phyloP scores from a whole-genome alignment of 2,329 filamentous ascomycete genomes.

The Volutella citrinella region DNA sequence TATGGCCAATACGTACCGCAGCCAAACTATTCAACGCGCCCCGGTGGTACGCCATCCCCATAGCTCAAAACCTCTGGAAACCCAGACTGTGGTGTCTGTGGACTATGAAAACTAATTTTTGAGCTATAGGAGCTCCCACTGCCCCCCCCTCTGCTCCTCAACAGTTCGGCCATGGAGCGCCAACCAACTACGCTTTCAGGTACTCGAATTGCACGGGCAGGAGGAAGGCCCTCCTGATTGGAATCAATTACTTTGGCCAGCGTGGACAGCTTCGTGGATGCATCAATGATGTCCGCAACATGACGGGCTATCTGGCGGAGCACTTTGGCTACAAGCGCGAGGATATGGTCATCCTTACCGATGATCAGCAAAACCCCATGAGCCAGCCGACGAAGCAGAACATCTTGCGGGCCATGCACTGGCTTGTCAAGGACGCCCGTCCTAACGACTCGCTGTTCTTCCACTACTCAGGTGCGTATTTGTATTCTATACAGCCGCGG shows the following conservation, averaged over 20 bases:
- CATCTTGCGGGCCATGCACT: constrained; percentile 94
- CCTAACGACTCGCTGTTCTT: constrained; percentile 96
- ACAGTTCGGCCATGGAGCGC: constrained; percentile 76
- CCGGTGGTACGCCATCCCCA: no score
- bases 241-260: constrained; percentile 96
- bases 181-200: constrained; percentile 77
- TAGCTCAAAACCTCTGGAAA: no score
- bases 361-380: constrained; percentile 96
- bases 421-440: constrained; percentile 89
- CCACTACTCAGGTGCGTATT: constrained; percentile 79
- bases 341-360: constrained; percentile 95
- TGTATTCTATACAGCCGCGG: neutral
- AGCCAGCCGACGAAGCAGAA: constrained; percentile 96
- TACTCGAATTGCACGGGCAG: constrained; percentile 89
- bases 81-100: no score
- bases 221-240: constrained; percentile 85
- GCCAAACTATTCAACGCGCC: constrained; percentile 46
- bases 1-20: constrained; percentile 34
- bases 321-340: constrained; percentile 91
- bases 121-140: constrained; percentile 47
- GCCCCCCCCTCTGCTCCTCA: constrained; percentile 67
- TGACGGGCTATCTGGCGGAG: constrained; percentile 86
- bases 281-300: constrained; percentile 97
- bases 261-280: constrained; percentile 87
- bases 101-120: constrained; percentile 18